Percentiles rank a stretch among this genome's conserved stretches.
phyloP scores from a whole-genome alignment of 1,284 basidiomycete genomes.

The Laetiporus sulphureus region DNA sequence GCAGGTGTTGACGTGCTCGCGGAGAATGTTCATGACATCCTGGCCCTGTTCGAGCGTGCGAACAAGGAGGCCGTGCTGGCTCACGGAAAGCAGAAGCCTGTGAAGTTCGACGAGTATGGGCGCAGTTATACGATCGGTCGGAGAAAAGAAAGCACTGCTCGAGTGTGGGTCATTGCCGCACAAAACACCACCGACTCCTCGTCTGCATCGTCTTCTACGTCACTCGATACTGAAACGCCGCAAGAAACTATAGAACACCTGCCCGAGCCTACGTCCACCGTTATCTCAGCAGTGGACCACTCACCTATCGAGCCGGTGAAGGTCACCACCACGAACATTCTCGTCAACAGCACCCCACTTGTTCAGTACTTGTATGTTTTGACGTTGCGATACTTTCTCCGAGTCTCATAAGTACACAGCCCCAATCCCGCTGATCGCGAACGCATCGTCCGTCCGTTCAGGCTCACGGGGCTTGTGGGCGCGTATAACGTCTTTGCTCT shows the following conservation, averaged over 20 bases:
- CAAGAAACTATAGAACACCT: not conserved
- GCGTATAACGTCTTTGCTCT: conserved; percentile 92
- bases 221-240: conserved; percentile 3
- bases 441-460: conserved; percentile 75
- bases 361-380: conserved; percentile 63
- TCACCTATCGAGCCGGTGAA: conserved; percentile 11
- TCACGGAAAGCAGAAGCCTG: conserved; percentile 47
- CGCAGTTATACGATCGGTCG: conserved; percentile 80
- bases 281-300: conserved; percentile 3
- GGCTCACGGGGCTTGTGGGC: conserved; percentile 80
- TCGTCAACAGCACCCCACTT: conserved; percentile 83
- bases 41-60: conserved; percentile 58
- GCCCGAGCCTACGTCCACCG: conserved; percentile 3
- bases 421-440: conserved; percentile 74
- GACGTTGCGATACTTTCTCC: not conserved
- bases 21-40: conserved; percentile 42
- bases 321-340: conserved; percentile 35
- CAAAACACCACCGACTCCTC: conserved; percentile 23
- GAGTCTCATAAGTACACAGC: conserved; percentile 14
- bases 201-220: conserved; percentile 3
- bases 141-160: conserved; percentile 81
- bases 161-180: conserved; percentile 92
- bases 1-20: conserved; percentile 61
- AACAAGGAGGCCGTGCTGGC: conserved; percentile 52
- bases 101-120: conserved; percentile 64